Evolutionary conservation across 1,284 basidiomycete genomes (phyloP).

Genomic region (Pyrrhoderma lamaoense): DNA sequence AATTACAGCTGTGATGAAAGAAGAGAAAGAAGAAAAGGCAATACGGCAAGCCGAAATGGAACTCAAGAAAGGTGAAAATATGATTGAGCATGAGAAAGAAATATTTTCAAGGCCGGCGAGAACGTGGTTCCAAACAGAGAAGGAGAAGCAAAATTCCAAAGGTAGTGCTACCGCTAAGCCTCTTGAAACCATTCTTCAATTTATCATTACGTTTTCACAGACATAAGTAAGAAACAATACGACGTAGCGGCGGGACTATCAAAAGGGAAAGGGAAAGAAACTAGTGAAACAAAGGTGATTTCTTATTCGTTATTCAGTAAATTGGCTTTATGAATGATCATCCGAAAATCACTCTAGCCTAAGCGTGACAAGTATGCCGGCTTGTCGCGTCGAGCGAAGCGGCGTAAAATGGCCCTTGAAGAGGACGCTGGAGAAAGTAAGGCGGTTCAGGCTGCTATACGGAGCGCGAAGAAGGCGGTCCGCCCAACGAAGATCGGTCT

Average conservation of each 20-base stretch:
- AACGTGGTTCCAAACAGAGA: constrained; percentile 94
- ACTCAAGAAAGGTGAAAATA: constrained; percentile 89
- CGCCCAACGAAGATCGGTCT: constrained; percentile 51
- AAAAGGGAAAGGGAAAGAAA: constrained; percentile 27
- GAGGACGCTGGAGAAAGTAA: constrained; percentile 60
- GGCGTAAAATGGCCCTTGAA: constrained; percentile 79
- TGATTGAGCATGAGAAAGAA: constrained; percentile 92
- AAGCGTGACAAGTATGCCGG: constrained; percentile 83
- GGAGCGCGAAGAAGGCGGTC: constrained; percentile 74
- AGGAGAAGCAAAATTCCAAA: constrained; percentile 78
- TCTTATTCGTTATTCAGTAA: constrained; percentile 1
- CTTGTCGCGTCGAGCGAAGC: constrained; percentile 75
- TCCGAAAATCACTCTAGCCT: constrained; percentile 36
- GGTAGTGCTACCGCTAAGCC: constrained; percentile 36
- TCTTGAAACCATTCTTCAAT: constrained; percentile 5
- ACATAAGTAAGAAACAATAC: constrained; percentile 66
- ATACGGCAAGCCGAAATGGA: constrained; percentile 94
- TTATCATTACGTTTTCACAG: constrained; percentile 31
- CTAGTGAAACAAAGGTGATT: constrained; percentile 32
- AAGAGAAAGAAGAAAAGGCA: constrained; percentile 95
- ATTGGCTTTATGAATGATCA: constrained; percentile 6
- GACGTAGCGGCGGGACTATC: constrained; percentile 41
- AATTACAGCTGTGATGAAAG: constrained; percentile 75
- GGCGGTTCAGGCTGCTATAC: constrained; percentile 67
- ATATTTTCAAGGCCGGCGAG: constrained; percentile 90